These are phyloP conservation scores for Ascocoryne sarcoides DNA, from an alignment of 2,329 filamentous ascomycete genomes.

Conservation along the genomic window DNA sequence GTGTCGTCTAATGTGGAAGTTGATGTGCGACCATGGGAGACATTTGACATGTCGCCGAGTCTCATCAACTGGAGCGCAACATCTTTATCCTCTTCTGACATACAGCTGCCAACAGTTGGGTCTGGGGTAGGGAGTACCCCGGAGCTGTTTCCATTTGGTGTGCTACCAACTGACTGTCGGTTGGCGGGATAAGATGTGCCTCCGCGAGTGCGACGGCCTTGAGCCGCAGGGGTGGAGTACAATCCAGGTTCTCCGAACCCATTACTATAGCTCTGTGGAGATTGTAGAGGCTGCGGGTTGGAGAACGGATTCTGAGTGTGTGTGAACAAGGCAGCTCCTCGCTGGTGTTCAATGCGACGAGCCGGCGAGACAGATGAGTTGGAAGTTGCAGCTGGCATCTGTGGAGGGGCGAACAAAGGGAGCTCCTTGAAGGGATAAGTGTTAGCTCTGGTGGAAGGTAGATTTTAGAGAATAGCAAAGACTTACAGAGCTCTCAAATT, in stretches of 20 bases:
- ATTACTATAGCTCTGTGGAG: conserved; percentile 66
- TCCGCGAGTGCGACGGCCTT: conserved; percentile 57
- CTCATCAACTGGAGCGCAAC: conserved; percentile 96
- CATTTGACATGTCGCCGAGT: conserved; percentile 85
- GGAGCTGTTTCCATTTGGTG: conserved; percentile 35
- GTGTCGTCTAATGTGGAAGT: conserved; percentile 90
- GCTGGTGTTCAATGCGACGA: conserved; percentile 64
- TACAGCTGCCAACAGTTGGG: conserved; percentile 92
- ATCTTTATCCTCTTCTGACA: conserved; percentile 89
- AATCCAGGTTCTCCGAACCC: conserved; percentile 45
- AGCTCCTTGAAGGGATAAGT: conserved; percentile 60
- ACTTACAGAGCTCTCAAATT: conserved; percentile 95
- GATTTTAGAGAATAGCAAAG: conserved; percentile 1
- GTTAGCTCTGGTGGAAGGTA: conserved; percentile 12
- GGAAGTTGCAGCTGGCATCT: conserved; percentile 91
- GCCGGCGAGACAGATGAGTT: conserved; percentile 93
- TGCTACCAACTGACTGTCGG: conserved; percentile 32
- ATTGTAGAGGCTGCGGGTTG: conserved; percentile 69
- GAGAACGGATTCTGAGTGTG: conserved; percentile 72
- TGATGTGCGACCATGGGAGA: conserved; percentile 86
- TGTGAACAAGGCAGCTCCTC: conserved; percentile 66
- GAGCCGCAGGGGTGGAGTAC: conserved; percentile 57
- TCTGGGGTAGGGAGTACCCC: conserved; percentile 85
- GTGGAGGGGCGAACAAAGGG: conserved; percentile 86
- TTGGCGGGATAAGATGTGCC: conserved; percentile 46